Evolutionary conservation across 1,284 basidiomycete genomes (phyloP).

Genomic region (Heterobasidion parviporum): DNA sequence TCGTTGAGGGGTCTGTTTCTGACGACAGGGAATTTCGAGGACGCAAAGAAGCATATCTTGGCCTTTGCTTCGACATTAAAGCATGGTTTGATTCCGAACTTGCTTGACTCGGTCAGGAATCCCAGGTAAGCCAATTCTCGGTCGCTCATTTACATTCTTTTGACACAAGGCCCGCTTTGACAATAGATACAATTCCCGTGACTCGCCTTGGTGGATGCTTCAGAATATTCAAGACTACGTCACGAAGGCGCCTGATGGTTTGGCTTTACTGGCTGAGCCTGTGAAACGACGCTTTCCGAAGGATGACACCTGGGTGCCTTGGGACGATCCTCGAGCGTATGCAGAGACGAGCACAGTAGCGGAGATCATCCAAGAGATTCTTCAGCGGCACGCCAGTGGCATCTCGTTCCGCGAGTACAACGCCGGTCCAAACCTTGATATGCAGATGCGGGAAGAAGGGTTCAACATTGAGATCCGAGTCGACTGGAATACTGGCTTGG

Average conservation of each 20-base stretch:
- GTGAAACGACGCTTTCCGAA: conserved; percentile 90
- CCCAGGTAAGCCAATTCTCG: conserved; percentile 53
- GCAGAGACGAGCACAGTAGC: conserved; percentile 76
- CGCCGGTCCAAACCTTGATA: conserved; percentile 91
- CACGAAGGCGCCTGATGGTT: conserved; percentile 76
- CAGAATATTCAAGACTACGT: conserved; percentile 97
- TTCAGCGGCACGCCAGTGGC: conserved; percentile 89
- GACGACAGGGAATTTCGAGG: conserved; percentile 84
- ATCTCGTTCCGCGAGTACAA: conserved; percentile 96
- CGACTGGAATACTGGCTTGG: conserved; percentile 91
- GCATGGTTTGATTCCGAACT: conserved; percentile 89
- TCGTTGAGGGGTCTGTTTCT: conserved; percentile 88
- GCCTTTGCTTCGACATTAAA: conserved; percentile 83
- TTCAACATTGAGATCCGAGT: conserved; percentile 93
- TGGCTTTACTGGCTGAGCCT: conserved; percentile 71
- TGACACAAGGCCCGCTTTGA: conserved; percentile 5
- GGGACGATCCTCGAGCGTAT: conserved; percentile 85
- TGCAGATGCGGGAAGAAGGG: conserved; percentile 89
- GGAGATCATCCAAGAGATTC: conserved; percentile 92
- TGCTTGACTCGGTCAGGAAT: conserved; percentile 79
- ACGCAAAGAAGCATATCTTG: conserved; percentile 81
- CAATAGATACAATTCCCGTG: conserved; percentile 79
- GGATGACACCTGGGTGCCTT: conserved; percentile 90
- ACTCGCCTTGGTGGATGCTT: conserved; percentile 97
- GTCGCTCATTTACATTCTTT: conserved; percentile 8